Conservation (phyloP, 2,329 filamentous ascomycete genomes). For the Aureobasidium sp. region DNA sequence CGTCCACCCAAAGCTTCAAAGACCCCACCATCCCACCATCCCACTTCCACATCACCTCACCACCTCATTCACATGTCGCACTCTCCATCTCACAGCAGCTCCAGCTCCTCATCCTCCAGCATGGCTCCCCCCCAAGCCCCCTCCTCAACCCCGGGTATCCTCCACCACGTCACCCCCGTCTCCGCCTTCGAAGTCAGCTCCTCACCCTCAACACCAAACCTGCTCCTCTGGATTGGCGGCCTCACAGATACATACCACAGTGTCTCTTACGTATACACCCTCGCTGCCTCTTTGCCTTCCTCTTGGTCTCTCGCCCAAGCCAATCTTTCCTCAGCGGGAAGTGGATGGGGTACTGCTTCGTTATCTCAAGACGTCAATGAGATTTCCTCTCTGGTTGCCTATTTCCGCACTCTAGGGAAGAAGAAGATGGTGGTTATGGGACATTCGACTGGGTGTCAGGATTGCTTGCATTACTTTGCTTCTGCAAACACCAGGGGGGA, state of each 20-base stretch:
- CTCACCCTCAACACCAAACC: conserved; percentile 19
- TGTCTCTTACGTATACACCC: conserved; percentile 46
- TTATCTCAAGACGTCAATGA: conserved; percentile 47
- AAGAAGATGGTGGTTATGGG: conserved; percentile 59
- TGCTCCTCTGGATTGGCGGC: conserved; percentile 60
- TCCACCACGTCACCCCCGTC: conserved; percentile 35
- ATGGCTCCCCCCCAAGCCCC: not conserved
- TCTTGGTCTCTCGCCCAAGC: conserved; percentile 39
- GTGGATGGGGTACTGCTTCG: conserved; percentile 45
- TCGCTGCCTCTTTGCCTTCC: conserved; percentile 40
- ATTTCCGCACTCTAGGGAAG: conserved; percentile 33
- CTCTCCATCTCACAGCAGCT: not conserved
- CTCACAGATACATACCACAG: conserved; percentile 62
- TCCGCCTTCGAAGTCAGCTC: conserved; percentile 37
- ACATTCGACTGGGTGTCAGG: conserved; percentile 61
- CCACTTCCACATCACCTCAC: not conserved
- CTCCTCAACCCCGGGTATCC: conserved; percentile 23
- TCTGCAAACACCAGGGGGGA: conserved; percentile 28
- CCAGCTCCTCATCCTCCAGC: not conserved
- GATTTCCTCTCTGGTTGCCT: conserved; percentile 42
- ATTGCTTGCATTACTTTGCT: conserved; percentile 56
- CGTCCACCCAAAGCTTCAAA: not conserved
- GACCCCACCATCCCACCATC: not conserved
- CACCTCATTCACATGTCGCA: not conserved
- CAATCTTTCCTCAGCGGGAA: conserved; percentile 43